phyloP scores from a whole-genome alignment of 805 yeast genomes.

The Ogataea neopini region DNA sequence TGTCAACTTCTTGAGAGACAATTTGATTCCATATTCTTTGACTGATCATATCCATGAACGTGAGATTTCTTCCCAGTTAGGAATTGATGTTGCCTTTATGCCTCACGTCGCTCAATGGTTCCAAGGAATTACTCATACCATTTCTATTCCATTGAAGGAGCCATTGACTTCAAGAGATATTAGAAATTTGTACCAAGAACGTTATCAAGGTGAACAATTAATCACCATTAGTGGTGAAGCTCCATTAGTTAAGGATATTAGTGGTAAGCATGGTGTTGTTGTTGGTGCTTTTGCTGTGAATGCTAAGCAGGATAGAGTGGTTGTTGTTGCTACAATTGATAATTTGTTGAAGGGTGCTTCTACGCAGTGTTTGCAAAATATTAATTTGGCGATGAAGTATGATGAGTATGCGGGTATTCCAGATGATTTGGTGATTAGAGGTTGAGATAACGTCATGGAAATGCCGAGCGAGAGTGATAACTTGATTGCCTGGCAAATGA shows the following conservation, averaged over 20 bases:
- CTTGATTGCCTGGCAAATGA: no score
- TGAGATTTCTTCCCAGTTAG: constrained; percentile 83
- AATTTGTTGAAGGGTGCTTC: constrained; percentile 97
- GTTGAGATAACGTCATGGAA: constrained; percentile 20
- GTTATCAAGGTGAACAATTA: constrained; percentile 84
- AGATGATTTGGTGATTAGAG: constrained; percentile 55
- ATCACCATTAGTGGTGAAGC: constrained; percentile 88
- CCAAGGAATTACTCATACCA: constrained; percentile 95
- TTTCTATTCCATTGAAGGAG: constrained; percentile 80
- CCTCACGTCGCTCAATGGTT: constrained; percentile 99
- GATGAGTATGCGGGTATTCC: constrained; percentile 97
- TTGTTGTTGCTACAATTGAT: constrained; percentile 92
- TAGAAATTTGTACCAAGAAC: constrained; percentile 81
- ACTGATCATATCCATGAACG: constrained; percentile 97
- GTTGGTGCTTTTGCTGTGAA: constrained; percentile 96
- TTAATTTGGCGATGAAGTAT: constrained; percentile 85
- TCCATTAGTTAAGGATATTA: constrained; percentile 86
- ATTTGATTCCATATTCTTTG: constrained; percentile 90
- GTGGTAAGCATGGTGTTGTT: constrained; percentile 93
- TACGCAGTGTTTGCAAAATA: constrained; percentile 96
- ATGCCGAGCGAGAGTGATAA: no score
- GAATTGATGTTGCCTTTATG: constrained; percentile 78
- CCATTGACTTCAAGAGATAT: constrained; percentile 77
- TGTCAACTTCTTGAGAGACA: constrained; percentile 67
- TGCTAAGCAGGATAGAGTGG: constrained; percentile 85